Evolutionary conservation across 2,329 filamentous ascomycete species (phyloP).

Genomic region (Venturia pyrina): DNA sequence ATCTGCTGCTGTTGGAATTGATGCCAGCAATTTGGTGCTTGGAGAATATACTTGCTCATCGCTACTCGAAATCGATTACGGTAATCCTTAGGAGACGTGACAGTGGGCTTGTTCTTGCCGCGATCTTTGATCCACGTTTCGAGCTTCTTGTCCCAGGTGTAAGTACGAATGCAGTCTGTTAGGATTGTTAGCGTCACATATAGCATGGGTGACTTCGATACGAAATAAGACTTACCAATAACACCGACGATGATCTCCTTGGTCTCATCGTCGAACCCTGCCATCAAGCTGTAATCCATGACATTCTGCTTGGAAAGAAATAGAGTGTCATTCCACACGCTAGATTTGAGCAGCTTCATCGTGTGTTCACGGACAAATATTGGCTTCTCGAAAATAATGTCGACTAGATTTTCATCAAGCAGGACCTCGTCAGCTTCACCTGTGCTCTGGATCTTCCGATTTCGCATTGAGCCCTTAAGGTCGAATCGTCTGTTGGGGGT

Average conservation of each 20-base stretch:
- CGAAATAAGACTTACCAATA: conserved; percentile 41
- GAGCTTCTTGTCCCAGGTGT: conserved; percentile 99
- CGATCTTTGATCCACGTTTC: conserved; percentile 99
- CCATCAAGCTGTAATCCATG: conserved; percentile 99
- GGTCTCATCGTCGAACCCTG: conserved; percentile 81
- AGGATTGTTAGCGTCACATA: conserved; percentile 11
- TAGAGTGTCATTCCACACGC: conserved; percentile 94
- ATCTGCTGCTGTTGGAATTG: conserved; percentile 39
- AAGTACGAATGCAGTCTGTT: conserved; percentile 84
- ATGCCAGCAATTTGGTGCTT: conserved; percentile 68
- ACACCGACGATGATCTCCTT: conserved; percentile 95
- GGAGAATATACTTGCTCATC: conserved; percentile 81
- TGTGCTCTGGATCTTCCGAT: conserved; percentile 91
- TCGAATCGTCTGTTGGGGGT: conserved; percentile 74
- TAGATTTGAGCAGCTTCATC: conserved; percentile 82
- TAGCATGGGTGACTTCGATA: not conserved
- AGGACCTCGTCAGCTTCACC: conserved; percentile 95
- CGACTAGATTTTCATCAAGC: conserved; percentile 96
- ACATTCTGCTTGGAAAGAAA: conserved; percentile 93
- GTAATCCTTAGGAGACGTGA: conserved; percentile 96
- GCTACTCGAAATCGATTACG: conserved; percentile 91
- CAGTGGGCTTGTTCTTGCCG: conserved; percentile 78
- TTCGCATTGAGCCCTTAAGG: conserved; percentile 96
- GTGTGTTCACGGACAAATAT: conserved; percentile 93
- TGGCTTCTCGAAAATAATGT: conserved; percentile 96